Conservation (phyloP, 768 basidiomycete genomes). For the Tylopilus subfusipes region DNA sequence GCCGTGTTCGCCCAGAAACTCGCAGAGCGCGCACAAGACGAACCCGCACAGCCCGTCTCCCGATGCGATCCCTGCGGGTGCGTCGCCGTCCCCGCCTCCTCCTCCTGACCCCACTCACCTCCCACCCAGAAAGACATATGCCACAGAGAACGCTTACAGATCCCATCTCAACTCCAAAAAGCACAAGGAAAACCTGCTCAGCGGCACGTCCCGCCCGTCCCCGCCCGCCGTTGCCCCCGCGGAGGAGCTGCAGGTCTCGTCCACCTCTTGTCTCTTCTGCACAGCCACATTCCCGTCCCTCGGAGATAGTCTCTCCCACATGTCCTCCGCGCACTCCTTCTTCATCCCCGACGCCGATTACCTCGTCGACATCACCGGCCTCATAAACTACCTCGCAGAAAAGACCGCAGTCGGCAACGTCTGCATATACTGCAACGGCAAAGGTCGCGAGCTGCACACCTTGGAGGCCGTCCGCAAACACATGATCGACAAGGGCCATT, state of each 20-base stretch:
- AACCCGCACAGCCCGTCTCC: constrained; percentile 54
- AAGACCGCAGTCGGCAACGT: constrained; percentile 92
- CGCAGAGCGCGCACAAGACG: constrained; percentile 67
- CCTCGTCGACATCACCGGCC: constrained; percentile 77
- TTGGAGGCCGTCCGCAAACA: constrained; percentile 90
- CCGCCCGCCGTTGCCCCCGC: neutral
- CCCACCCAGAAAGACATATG: constrained; percentile 75
- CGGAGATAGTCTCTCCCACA: constrained; percentile 75
- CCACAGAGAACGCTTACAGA: constrained; percentile 82
- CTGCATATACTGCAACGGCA: constrained; percentile 88
- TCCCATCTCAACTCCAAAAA: constrained; percentile 88
- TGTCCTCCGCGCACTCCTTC: constrained; percentile 86
- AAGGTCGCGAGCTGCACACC: constrained; percentile 75
- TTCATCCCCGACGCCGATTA: constrained; percentile 94
- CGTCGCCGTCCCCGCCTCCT: constrained; percentile 33
- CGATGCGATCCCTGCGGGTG: constrained; percentile 83
- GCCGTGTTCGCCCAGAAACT: constrained; percentile 86
- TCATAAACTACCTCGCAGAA: constrained; percentile 84
- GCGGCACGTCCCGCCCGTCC: constrained; percentile 29
- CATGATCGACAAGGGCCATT: constrained; percentile 95
- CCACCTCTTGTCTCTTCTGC: constrained; percentile 87
- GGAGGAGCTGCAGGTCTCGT: neutral
- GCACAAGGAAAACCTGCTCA: constrained; percentile 76
- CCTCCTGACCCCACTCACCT: neutral
- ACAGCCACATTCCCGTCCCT: constrained; percentile 45